Evolutionary conservation across 371 early-diverging fungal species (phyloP).

Genomic region (Mucor circinelloides): DNA sequence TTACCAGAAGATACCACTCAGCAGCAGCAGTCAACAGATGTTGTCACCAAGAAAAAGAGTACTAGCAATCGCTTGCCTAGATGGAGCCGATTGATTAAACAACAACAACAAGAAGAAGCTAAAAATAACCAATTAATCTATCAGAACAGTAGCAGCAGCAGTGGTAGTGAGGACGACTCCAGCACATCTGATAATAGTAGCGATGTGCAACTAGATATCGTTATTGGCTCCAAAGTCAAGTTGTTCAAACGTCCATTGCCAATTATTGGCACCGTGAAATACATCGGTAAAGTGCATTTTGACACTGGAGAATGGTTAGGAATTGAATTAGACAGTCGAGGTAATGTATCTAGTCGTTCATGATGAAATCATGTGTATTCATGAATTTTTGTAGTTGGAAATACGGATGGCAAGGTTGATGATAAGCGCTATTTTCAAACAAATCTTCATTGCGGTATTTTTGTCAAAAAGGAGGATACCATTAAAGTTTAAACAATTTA

Average conservation of each 20-base stretch:
- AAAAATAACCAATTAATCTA: neutral
- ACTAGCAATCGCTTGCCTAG: neutral
- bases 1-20: conserved; percentile 19
- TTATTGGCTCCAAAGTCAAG: conserved; percentile 33
- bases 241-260: conserved; percentile 37
- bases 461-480: conserved; percentile 42
- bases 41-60: conserved; percentile 2
- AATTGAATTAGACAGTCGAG: conserved; percentile 45
- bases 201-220: neutral
- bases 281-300: conserved; percentile 35
- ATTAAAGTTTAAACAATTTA: conserved; percentile 12
- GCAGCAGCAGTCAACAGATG: neutral
- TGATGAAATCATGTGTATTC: too few species aligned
- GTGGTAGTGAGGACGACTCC: neutral
- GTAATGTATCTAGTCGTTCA: conserved; percentile 16
- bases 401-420: conserved; percentile 42
- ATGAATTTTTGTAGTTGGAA: conserved; percentile 30
- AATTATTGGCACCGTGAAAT: conserved; percentile 40
- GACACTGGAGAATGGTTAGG: conserved; percentile 43
- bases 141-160: neutral
- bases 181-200: neutral
- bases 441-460: conserved; percentile 41
- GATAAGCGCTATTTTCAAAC: conserved; percentile 45
- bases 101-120: conserved; percentile 16
- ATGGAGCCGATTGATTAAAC: conserved; percentile 10